Evolutionary conservation across 768 basidiomycete genomes (phyloP), one percentile per base, ranked within the genome.

Genomic region (Dioszegia hungarica): DNA sequence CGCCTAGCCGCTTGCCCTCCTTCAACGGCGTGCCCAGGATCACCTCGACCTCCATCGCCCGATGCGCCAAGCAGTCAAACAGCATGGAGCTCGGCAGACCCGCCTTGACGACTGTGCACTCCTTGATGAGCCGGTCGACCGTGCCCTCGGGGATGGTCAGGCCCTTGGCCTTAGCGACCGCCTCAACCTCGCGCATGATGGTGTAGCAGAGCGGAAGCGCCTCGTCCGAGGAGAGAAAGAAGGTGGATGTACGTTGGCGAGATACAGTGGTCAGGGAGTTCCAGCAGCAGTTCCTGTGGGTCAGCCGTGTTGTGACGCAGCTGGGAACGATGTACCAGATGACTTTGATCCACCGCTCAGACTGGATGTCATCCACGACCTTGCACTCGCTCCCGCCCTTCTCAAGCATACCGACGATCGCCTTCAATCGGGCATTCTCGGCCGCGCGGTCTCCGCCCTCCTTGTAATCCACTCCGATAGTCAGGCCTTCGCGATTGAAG

Each of bases 321-420:
- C 12, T 29, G 19, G 29, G 12, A 24, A 12, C 15, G 44, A 44
- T 36, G 9, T 27, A 70, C 73, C 73, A 74, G 53, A 74, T 74
- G 17, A 74, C 73, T 62, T 74, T 74, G 57, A 74, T 62, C 73
- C 73, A 74, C 49, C 73, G 60, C 47, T 74, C 70, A 22, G 53
- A 59, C 48, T 74, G 73, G 39, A 74, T 72, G 57, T 70, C 68
- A 9, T 70, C 54, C 0, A 64, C 64, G 17, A 72, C 68, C 1
- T 54, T 68, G 37, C 62, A 66, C 27, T 67, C 63, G 17, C 73
- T 65, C 28, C 61, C 59, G 8, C 70, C 73, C 20, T 62, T 63
- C 31, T 43, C 33, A 37, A 72, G 48, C 46, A 58, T 54, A 14
- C 36, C 55, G 0, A 74, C 70, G 2, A 74, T 41, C 22, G 49